phyloP scores from a whole-genome alignment of 2,329 filamentous ascomycete genomes.

The Aureobasidium zeae region DNA sequence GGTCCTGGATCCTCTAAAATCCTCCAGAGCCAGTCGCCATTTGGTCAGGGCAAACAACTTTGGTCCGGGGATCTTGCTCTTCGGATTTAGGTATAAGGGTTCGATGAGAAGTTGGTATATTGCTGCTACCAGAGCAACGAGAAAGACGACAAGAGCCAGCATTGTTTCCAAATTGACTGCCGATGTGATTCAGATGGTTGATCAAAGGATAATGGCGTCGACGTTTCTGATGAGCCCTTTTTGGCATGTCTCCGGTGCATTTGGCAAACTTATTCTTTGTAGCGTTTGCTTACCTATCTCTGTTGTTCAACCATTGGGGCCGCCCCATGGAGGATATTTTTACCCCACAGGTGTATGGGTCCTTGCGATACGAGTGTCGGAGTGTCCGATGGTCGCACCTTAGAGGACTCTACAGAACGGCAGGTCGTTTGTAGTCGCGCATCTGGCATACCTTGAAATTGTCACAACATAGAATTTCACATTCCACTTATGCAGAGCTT shows the following conservation, averaged over 20 bases:
- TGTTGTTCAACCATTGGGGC: not conserved
- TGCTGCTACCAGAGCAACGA: not conserved
- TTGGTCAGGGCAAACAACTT: slow-evolving; percentile 35
- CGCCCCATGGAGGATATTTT: not conserved
- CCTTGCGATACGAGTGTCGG: not conserved
- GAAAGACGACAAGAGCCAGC: not conserved
- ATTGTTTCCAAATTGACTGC: too few species aligned
- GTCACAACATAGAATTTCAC: too few species aligned
- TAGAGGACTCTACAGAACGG: not conserved
- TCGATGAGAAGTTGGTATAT: slow-evolving; percentile 3
- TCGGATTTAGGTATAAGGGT: slow-evolving; percentile 18
- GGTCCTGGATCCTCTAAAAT: slow-evolving; percentile 37
- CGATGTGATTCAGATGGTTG: too few species aligned
- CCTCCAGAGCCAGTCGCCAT: slow-evolving; percentile 40
- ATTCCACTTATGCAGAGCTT: too few species aligned
- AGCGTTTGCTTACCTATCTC: too few species aligned
- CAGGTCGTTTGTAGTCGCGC: not conserved
- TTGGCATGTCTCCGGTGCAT: too few species aligned
- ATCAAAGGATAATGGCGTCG: too few species aligned
- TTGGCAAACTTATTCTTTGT: not conserved
- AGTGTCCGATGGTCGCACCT: not conserved
- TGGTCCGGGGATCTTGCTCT: slow-evolving; percentile 30
- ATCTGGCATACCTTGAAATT: too few species aligned
- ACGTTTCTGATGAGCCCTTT: too few species aligned
- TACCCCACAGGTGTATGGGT: not conserved